A percentile compares a stretch with the other conserved stretches of the same genome.
Evolutionary conservation across 2,329 filamentous ascomycete genomes (phyloP).

Genomic region (Magnaporthiopsis rhizophila): DNA sequence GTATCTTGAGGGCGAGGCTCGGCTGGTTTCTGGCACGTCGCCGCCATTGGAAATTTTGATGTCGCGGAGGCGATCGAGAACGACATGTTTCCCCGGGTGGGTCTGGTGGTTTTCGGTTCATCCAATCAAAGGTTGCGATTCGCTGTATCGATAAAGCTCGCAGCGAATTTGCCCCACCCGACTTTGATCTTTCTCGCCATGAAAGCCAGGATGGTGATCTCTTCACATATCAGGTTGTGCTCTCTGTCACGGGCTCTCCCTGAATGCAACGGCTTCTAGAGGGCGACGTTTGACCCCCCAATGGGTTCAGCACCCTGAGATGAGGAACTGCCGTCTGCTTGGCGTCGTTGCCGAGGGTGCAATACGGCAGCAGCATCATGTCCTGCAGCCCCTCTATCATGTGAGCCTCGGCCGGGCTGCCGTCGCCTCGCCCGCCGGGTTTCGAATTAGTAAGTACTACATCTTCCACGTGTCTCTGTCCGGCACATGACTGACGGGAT

Average conservation of each 20-base stretch:
- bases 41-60: background rate
- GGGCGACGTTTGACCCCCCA: conserved; percentile 2
- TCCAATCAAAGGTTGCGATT: background rate
- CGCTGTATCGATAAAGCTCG: background rate
- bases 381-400: conserved; percentile 1
- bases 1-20: background rate
- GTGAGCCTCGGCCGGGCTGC: background rate
- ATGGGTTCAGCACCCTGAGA: conserved; percentile 15
- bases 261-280: background rate
- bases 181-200: too few relatives aligned
- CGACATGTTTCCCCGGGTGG: background rate
- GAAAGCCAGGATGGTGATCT: background rate
- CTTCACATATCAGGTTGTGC: background rate
- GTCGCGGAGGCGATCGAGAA: background rate
- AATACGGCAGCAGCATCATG: conserved; percentile 7
- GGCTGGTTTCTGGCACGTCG: too few relatives aligned
- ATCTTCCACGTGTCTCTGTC: too few relatives aligned
- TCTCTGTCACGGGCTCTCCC: background rate
- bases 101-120: background rate
- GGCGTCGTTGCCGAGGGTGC: conserved; percentile 20
- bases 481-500: too few relatives aligned
- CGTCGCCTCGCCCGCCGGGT: too few relatives aligned
- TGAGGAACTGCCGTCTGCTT: conserved; percentile 23
- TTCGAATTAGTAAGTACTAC: too few relatives aligned
- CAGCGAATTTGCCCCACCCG: too few relatives aligned